Conservation (phyloP, 2,329 filamentous ascomycete genomes). For the Alternaria conjuncta region DNA sequence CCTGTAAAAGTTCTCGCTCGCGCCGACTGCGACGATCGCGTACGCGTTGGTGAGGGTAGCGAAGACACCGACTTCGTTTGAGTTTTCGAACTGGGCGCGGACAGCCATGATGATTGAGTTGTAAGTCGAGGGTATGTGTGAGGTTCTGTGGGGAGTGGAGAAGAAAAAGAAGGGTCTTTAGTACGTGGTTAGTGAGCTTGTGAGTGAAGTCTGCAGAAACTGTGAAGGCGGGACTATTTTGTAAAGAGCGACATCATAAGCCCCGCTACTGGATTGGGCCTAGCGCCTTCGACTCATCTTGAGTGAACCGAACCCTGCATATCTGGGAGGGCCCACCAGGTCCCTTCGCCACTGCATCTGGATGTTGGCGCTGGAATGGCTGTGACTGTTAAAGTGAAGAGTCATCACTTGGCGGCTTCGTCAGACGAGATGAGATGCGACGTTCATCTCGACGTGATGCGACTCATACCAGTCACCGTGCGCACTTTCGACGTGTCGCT, state of each 20-base stretch:
- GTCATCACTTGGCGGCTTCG: constrained; percentile 7
- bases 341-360: neutral
- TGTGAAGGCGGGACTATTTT: constrained; percentile 33
- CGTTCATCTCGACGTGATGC: neutral
- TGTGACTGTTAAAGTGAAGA: constrained; percentile 4
- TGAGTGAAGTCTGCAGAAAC: constrained; percentile 27
- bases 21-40: constrained; percentile 90
- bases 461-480: constrained; percentile 21
- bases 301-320: constrained; percentile 16
- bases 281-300: constrained; percentile 36
- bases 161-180: neutral
- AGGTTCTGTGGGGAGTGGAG: neutral
- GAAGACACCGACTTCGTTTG: constrained; percentile 96
- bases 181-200: constrained; percentile 8
- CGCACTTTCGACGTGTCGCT: constrained; percentile 10
- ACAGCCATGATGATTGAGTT: constrained; percentile 55
- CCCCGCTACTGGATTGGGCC: constrained; percentile 26
- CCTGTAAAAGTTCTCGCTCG: constrained; percentile 99
- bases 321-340: neutral
- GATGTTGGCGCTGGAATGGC: neutral
- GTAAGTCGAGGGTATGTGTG: constrained; percentile 4
- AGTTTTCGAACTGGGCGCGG: constrained; percentile 79
- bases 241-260: constrained; percentile 33
- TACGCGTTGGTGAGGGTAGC: constrained; percentile 96
- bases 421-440: neutral